These are phyloP conservation scores for Angomonas ambiguus DNA, from an alignment of 208 protist genomes.

Conservation along the genomic window DNA sequence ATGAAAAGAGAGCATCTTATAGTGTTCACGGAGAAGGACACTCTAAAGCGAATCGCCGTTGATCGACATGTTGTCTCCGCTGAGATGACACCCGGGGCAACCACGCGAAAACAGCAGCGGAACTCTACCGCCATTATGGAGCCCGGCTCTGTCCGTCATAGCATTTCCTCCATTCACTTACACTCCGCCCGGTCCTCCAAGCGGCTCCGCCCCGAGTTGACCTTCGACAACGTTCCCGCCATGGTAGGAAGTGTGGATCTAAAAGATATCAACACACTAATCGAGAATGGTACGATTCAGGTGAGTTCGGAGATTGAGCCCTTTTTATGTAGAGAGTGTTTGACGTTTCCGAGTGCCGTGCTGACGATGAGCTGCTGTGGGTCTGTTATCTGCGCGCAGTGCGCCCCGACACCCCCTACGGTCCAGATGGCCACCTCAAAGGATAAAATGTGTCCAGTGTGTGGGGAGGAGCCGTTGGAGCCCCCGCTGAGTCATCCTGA, in stretches of 20 bases:
- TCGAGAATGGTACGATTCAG: slow-evolving; percentile 40
- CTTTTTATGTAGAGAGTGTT: slow-evolving; percentile 58
- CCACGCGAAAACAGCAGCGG: neutral
- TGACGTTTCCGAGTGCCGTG: slow-evolving; percentile 42
- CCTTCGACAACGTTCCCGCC: slow-evolving; percentile 40
- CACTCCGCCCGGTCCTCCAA: slow-evolving; percentile 9
- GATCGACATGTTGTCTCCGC: neutral
- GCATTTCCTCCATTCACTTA: neutral
- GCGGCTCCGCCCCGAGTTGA: slow-evolving; percentile 32
- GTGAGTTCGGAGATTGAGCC: slow-evolving; percentile 19
- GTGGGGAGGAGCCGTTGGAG: slow-evolving; percentile 59
- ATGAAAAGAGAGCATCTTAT: slow-evolving; percentile 28
- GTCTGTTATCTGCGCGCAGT: slow-evolving; percentile 53
- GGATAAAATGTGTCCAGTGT: slow-evolving; percentile 45
- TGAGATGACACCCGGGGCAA: neutral
- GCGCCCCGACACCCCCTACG: slow-evolving; percentile 46
- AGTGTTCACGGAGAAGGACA: slow-evolving; percentile 47
- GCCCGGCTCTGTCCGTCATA: neutral
- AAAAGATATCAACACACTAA: slow-evolving; percentile 58
- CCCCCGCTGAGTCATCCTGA: slow-evolving; percentile 41
- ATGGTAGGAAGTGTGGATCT: slow-evolving; percentile 35
- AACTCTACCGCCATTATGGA: neutral
- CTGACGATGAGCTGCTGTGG: slow-evolving; percentile 81
- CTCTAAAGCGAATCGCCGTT: slow-evolving; percentile 28
- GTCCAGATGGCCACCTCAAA: slow-evolving; percentile 26